These are phyloP conservation scores for Alternaria ventricosa DNA, from an alignment of 2,329 filamentous ascomycete species.

Conservation along the genomic window DNA sequence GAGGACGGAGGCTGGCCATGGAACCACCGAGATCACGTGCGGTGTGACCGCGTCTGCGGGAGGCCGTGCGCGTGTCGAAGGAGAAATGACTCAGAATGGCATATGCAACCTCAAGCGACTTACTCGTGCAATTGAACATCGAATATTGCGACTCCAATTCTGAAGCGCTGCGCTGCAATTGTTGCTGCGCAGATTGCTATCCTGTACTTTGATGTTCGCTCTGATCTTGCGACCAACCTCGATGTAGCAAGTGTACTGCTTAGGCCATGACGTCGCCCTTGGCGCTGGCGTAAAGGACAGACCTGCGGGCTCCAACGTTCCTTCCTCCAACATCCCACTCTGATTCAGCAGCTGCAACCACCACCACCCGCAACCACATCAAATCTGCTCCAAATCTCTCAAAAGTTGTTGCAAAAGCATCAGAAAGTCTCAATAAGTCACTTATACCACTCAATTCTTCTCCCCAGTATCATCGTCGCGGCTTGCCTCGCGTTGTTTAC, in stretches of 20 bases:
- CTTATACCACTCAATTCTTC: neutral
- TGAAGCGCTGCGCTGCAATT: neutral
- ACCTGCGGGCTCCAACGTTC: slow-evolving; percentile 17
- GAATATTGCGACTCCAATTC: neutral
- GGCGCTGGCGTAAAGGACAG: slow-evolving; percentile 6
- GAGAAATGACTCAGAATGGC: slow-evolving; percentile 6
- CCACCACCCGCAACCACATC: slow-evolving; percentile 8
- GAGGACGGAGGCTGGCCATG: slow-evolving; percentile 25
- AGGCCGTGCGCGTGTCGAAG: slow-evolving; percentile 6
- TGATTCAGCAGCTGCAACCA: slow-evolving; percentile 23
- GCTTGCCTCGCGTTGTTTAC: slow-evolving; percentile 33
- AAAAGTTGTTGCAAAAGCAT: slow-evolving; percentile 1
- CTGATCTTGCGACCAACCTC: neutral
- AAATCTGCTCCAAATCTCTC: slow-evolving; percentile 5
- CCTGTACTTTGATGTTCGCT: neutral
- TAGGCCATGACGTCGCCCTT: neutral
- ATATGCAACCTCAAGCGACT: neutral
- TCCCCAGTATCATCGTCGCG: neutral
- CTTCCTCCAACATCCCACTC: slow-evolving; percentile 19
- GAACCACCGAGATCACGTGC: slow-evolving; percentile 14
- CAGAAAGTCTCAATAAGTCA: neutral
- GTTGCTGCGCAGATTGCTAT: neutral
- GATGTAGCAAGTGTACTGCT: neutral
- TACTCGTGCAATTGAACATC: neutral
- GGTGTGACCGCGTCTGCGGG: neutral